phyloP scores from a whole-genome alignment of 202 grass and related monocot genomes.

The Eragrostis tef region DNA sequence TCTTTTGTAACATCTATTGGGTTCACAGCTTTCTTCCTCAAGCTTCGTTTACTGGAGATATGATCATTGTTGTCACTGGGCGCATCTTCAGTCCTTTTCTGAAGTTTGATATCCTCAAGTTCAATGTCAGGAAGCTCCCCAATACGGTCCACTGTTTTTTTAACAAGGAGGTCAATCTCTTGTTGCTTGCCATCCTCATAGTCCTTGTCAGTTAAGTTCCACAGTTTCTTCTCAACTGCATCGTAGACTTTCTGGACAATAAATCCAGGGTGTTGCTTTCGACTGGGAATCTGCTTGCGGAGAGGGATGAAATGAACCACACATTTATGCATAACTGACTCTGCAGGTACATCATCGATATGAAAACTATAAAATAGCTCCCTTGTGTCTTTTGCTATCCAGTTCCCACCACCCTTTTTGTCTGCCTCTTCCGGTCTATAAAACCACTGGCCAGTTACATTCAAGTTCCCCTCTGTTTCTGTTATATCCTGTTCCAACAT shows the following conservation, averaged over 20 bases:
- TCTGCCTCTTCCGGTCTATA: conserved; percentile 97
- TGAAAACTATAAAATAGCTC: conserved; percentile 98
- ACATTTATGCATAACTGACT: conserved; percentile 97
- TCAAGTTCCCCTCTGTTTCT: conserved; percentile 66
- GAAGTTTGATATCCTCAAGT: background rate
- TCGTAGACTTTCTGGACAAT: conserved; percentile 96
- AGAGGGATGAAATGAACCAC: conserved; percentile 94
- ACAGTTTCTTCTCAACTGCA: conserved; percentile 86
- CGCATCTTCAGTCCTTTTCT: conserved; percentile 33
- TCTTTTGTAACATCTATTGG: conserved; percentile 75
- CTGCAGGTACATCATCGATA: conserved; percentile 86
- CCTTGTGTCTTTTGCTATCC: conserved; percentile 78
- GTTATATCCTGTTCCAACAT: conserved; percentile 72
- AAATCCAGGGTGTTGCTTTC: conserved; percentile 87
- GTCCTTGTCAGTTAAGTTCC: conserved; percentile 90
- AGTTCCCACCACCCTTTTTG: conserved; percentile 81
- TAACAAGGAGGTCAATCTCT: conserved; percentile 88
- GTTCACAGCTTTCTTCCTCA: conserved; percentile 55
- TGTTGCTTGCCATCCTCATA: conserved; percentile 89
- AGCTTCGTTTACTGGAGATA: conserved; percentile 53
- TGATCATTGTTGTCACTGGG: conserved; percentile 61
- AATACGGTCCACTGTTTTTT: conserved; percentile 73
- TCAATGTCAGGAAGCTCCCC: conserved; percentile 76
- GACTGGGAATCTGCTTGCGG: conserved; percentile 76
- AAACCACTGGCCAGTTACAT: conserved; percentile 94